A percentile compares a stretch with the other conserved stretches of the same genome.
Evolutionary conservation across 768 basidiomycete genomes (phyloP).

Genomic region (Amylocystis lapponica): DNA sequence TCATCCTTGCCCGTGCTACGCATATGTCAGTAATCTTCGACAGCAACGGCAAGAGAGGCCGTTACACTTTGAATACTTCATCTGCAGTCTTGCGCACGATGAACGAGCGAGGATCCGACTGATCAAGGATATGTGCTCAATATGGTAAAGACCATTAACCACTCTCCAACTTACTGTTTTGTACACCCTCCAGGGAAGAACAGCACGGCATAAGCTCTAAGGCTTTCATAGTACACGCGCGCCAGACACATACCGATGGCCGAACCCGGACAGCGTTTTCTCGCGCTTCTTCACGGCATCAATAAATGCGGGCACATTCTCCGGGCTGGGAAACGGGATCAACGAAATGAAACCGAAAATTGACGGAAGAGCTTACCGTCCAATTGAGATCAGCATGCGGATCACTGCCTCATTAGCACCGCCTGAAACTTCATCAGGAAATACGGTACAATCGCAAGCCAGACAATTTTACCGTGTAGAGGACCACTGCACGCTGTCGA

Average conservation of each 20-base stretch:
- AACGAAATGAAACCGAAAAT: no score
- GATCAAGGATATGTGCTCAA: neutral
- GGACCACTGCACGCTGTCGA: constrained; percentile 47
- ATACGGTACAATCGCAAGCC: neutral
- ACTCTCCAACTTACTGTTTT: constrained; percentile 47
- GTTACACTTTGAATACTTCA: constrained; percentile 86
- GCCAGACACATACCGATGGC: constrained; percentile 55
- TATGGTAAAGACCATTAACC: neutral
- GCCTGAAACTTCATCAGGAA: constrained; percentile 33
- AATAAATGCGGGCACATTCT: constrained; percentile 80
- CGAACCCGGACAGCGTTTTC: constrained; percentile 86
- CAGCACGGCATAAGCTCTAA: neutral
- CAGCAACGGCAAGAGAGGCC: constrained; percentile 6
- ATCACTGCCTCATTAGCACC: constrained; percentile 94
- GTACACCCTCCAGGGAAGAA: constrained; percentile 45
- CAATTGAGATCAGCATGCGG: constrained; percentile 87
- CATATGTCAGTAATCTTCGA: neutral
- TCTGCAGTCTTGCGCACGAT: constrained; percentile 88
- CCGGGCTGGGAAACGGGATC: constrained; percentile 49
- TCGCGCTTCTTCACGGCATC: constrained; percentile 85
- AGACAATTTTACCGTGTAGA: constrained; percentile 46
- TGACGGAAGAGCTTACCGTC: constrained; percentile 43
- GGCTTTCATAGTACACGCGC: neutral
- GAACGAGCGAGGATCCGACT: constrained; percentile 89
- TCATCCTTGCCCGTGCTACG: constrained; percentile 78